These are phyloP conservation scores for Acrocalymma vagum DNA, from an alignment of 2,329 filamentous ascomycete genomes.

Conservation along the genomic window DNA sequence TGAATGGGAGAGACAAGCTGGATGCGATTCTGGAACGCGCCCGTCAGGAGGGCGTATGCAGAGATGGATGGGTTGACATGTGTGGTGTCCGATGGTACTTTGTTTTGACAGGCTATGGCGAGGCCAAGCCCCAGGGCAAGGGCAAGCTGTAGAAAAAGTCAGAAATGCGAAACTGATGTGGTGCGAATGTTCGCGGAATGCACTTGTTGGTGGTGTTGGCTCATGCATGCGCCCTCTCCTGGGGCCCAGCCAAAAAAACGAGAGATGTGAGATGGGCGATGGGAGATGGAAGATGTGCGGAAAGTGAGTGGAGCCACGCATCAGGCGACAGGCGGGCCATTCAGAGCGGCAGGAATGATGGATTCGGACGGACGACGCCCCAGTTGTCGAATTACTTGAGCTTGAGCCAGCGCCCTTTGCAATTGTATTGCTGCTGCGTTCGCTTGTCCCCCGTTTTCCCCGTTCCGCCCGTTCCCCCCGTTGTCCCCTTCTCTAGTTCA, in stretches of 20 bases:
- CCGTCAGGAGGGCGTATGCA: conserved; percentile 36
- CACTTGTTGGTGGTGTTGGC: not conserved
- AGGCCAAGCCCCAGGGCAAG: conserved; percentile 18
- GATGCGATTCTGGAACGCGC: conserved; percentile 44
- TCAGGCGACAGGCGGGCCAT: too few relatives aligned
- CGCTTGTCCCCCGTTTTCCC: too few relatives aligned
- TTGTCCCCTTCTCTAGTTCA: too few relatives aligned
- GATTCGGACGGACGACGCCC: too few relatives aligned
- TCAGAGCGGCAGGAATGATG: too few relatives aligned
- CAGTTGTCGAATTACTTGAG: too few relatives aligned
- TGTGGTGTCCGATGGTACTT: conserved; percentile 51
- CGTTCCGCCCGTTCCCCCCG: too few relatives aligned
- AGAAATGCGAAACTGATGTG: not conserved
- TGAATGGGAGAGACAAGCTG: conserved; percentile 43
- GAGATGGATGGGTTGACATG: conserved; percentile 47
- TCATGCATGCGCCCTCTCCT: too few relatives aligned
- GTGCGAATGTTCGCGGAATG: not conserved
- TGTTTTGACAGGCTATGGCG: conserved; percentile 26
- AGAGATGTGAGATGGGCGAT: too few relatives aligned
- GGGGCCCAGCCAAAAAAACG: too few relatives aligned
- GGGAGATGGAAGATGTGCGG: not conserved
- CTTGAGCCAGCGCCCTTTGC: too few relatives aligned
- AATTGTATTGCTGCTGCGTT: too few relatives aligned
- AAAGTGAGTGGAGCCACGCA: not conserved
- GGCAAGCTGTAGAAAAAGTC: conserved; percentile 28